Evolutionary conservation across 306 rosid species (phyloP), one percentile per base, ranked within the genome.

Genomic region (Senna tora): DNA sequence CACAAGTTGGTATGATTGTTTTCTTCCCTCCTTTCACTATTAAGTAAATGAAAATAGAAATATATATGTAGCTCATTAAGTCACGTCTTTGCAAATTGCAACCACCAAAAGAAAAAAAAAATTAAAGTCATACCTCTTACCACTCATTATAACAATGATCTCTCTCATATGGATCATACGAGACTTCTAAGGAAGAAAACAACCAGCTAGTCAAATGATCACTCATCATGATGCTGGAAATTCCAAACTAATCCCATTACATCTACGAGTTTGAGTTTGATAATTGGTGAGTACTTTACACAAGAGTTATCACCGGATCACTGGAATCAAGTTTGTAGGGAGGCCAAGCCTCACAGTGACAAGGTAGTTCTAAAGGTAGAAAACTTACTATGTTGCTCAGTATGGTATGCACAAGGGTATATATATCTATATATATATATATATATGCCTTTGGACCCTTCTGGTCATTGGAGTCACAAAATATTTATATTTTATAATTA

Each of bases 1-100:
- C 45, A 60, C 56, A 17, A 60, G 65, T 55, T 22, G 80, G 28
- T 21, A 65, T 81, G 84, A 81, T 83, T 76, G 53, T 38, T 57
- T 25, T 20, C 60, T 70, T 63, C 39, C 60, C 73, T 63, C 39
- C 59, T 77, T 62, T 66, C 57, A 51, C 81, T 80, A 17, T 78
- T 82, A 14, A 39, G 36, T 56, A 52, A 65, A 57, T 28, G 61
- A 9, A 53, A 55, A n/a, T n/a, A n/a, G 42, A 45, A 5, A 71
- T 46, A 62, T 55, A 1, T 25, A 41, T 43, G 46, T 55, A 63
- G 17, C 22, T 47, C 39, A 41, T 34, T 46, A 47, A 50, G 32
- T 20, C 56, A 55, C 19, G 42, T 43, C 53, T 36, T 10, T 25
- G n/a, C n/a, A n/a, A 28, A 4, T 25, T 25, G 30, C 3, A 13